Percentiles rank a stretch among this genome's conserved stretches.
phyloP scores from a whole-genome alignment of 2,329 filamentous ascomycete species.

The Sclerotinia borealis region DNA sequence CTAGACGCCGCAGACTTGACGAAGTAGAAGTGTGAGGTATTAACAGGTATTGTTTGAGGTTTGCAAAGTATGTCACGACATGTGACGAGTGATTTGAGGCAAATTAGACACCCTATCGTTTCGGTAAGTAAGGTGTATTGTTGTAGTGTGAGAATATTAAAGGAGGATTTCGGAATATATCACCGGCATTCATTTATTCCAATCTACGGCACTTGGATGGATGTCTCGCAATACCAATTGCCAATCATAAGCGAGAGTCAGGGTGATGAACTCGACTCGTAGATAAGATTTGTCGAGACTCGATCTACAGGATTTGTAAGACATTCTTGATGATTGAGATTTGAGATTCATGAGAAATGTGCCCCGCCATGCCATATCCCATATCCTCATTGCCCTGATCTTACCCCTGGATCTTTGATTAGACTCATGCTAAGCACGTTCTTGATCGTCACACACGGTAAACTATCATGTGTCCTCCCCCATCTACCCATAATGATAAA shows the following conservation, averaged over 20 bases:
- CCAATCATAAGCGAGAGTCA: neutral
- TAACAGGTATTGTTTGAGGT: neutral
- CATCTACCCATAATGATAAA: neutral
- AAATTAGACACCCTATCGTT: neutral
- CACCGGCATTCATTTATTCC: neutral
- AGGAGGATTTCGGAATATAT: neutral
- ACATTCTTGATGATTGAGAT: neutral
- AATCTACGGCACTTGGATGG: neutral
- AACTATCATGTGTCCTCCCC: neutral
- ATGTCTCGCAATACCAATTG: neutral
- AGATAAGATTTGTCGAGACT: neutral
- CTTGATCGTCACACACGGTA: slow-evolving; percentile 1
- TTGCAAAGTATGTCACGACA: neutral
- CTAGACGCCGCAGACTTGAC: neutral
- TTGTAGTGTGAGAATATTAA: neutral
- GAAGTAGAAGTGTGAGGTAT: neutral
- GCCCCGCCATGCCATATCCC: neutral
- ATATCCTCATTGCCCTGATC: neutral
- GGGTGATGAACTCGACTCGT: neutral
- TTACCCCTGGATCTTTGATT: neutral
- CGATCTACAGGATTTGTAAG: neutral
- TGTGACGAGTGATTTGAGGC: neutral
- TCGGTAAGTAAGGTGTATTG: neutral
- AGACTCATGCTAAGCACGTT: neutral
- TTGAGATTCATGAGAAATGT: neutral